Evolutionary conservation across 176 grass and related monocot species (phyloP).

Genomic region (Bromus sterilis): DNA sequence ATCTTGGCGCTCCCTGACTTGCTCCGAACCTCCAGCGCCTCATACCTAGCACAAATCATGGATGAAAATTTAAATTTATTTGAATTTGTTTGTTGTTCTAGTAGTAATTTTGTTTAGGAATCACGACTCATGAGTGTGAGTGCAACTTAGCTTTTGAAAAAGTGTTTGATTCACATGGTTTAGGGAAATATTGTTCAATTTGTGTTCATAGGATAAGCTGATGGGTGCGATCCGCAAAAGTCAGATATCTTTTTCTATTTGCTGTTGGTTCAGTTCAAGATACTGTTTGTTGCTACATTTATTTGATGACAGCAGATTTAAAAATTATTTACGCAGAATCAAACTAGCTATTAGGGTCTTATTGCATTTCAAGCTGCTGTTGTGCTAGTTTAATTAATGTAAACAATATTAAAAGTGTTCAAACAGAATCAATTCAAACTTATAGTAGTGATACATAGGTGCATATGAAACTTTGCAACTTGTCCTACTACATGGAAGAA

Average conservation of each 20-base stretch:
- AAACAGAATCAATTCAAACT: neutral
- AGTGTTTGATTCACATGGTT: neutral
- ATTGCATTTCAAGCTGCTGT: neutral
- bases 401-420: neutral
- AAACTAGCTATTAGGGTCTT: neutral
- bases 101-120: neutral
- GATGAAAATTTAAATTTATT: neutral
- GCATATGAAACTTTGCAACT: neutral
- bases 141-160: neutral
- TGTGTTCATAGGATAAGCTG: neutral
- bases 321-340: neutral
- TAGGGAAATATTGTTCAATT: neutral
- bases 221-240: neutral
- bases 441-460: neutral
- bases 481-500: neutral
- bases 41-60: constrained; percentile 20
- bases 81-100: neutral
- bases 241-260: too few relatives aligned
- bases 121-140: neutral
- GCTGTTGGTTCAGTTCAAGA: neutral
- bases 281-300: neutral
- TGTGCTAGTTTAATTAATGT: neutral
- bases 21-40: constrained; percentile 61
- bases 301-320: neutral
- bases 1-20: constrained; percentile 68